Evolutionary conservation across 768 basidiomycete species (phyloP).

Genomic region (Tricholoma sp.): DNA sequence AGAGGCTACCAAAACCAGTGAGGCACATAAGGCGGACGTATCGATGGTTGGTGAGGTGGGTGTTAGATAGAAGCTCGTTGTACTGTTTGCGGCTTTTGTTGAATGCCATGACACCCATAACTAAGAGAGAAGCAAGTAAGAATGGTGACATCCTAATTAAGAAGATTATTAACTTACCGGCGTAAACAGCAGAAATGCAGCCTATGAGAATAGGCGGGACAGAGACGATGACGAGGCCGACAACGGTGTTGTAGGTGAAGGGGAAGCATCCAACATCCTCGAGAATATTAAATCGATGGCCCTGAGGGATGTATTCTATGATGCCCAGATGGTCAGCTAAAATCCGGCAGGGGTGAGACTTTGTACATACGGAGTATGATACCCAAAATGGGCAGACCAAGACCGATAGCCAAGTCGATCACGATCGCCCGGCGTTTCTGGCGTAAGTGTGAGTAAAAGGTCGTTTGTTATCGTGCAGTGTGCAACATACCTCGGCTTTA

Average conservation of each 20-base stretch:
- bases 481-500: conserved; percentile 20
- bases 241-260: conserved; percentile 28
- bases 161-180: conserved; percentile 21
- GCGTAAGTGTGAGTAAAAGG: background rate
- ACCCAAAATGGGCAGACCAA: conserved; percentile 46
- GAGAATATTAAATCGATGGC: conserved; percentile 40
- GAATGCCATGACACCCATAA: conserved; percentile 32
- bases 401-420: conserved; percentile 45
- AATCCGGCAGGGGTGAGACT: background rate
- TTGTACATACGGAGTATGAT: conserved; percentile 13
- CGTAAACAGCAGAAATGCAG: conserved; percentile 34
- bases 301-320: conserved; percentile 42
- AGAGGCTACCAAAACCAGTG: conserved; percentile 33
- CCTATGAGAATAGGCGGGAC: conserved; percentile 37
- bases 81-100: conserved; percentile 32
- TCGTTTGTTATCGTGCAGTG: too few relatives aligned
- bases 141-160: background rate
- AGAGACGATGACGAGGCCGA: conserved; percentile 29
- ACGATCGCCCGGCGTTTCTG: conserved; percentile 43
- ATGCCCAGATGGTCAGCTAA: background rate
- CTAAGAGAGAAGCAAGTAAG: conserved; percentile 2
- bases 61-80: conserved; percentile 27
- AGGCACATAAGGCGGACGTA: conserved; percentile 37
- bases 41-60: conserved; percentile 33
- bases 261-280: conserved; percentile 46